Evolutionary conservation across 1,284 basidiomycete species (phyloP).

Genomic region (Macrocybe sp.): DNA sequence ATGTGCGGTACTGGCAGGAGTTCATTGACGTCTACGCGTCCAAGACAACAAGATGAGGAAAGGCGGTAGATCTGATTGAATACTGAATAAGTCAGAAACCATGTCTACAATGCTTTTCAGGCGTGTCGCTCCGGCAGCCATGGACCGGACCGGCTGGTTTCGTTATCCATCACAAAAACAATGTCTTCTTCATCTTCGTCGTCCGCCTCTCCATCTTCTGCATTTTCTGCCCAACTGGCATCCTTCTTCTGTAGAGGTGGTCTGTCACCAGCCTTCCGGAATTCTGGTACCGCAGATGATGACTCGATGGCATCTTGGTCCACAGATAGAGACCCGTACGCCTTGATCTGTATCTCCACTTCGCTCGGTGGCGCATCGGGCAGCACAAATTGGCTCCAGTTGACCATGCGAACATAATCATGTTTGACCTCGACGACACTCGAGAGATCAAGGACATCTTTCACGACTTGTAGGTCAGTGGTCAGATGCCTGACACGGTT

Average conservation of each 20-base stretch:
- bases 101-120: not conserved
- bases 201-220: constrained; percentile 13
- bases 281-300: no score
- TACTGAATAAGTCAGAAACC: not conserved
- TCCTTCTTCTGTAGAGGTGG: not conserved
- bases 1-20: no score
- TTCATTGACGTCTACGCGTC: not conserved
- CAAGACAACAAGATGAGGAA: no score
- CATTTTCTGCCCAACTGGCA: constrained; percentile 3
- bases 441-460: constrained; percentile 68
- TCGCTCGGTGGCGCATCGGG: constrained; percentile 55
- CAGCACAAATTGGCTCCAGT: constrained; percentile 69
- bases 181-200: constrained; percentile 31
- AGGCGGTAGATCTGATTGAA: constrained; percentile 2
- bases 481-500: constrained; percentile 77
- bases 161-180: constrained; percentile 32
- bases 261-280: not conserved
- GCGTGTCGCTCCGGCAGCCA: constrained; percentile 15
- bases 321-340: not conserved
- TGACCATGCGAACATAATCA: constrained; percentile 62
- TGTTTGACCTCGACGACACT: constrained; percentile 69
- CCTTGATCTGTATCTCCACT: constrained; percentile 25
- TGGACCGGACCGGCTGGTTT: constrained; percentile 20
- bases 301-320: not conserved
- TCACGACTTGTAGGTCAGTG: constrained; percentile 58